These are phyloP conservation scores for Chaetomium strumarium DNA, from an alignment of 2,329 filamentous ascomycete species.

Conservation along the genomic window DNA sequence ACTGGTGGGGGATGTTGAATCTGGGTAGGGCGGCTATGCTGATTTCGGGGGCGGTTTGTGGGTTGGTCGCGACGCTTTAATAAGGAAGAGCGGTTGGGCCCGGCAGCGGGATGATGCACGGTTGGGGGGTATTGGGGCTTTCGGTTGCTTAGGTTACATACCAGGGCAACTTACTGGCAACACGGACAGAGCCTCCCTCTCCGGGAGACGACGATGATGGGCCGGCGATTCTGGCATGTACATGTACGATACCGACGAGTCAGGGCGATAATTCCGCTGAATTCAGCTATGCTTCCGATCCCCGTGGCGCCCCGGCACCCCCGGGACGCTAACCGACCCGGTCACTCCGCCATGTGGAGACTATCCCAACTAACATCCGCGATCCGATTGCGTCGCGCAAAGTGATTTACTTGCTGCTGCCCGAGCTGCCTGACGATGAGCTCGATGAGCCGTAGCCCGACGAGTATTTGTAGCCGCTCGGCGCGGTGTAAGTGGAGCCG, in stretches of 20 bases:
- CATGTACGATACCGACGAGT: background rate
- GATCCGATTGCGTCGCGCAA: background rate
- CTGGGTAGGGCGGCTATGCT: slow-evolving; percentile 30
- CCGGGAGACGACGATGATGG: background rate
- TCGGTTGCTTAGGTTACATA: background rate
- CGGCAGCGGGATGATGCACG: background rate
- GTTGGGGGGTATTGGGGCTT: background rate
- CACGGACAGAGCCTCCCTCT: too few species aligned
- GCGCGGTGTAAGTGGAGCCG: slow-evolving; percentile 53
- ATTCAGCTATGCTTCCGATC: background rate
- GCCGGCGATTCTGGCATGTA: background rate
- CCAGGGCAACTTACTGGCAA: too few species aligned
- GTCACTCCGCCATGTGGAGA: background rate
- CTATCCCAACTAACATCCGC: too few species aligned
- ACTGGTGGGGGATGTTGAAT: slow-evolving; percentile 51
- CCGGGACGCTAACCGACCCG: background rate
- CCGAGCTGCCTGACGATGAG: slow-evolving; percentile 10
- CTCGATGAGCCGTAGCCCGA: slow-evolving; percentile 8
- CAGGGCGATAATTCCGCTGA: background rate
- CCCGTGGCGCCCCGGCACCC: too few species aligned
- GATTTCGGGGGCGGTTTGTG: slow-evolving; percentile 24
- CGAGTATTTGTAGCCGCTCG: slow-evolving; percentile 35
- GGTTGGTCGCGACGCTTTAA: slow-evolving; percentile 27
- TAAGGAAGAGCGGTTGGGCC: background rate
- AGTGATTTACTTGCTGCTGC: slow-evolving; percentile 5